Percentiles rank a stretch among this genome's conserved stretches.
Conservation (phyloP, 1,139 yeast genomes). For the Kodamaea sp. region DNA sequence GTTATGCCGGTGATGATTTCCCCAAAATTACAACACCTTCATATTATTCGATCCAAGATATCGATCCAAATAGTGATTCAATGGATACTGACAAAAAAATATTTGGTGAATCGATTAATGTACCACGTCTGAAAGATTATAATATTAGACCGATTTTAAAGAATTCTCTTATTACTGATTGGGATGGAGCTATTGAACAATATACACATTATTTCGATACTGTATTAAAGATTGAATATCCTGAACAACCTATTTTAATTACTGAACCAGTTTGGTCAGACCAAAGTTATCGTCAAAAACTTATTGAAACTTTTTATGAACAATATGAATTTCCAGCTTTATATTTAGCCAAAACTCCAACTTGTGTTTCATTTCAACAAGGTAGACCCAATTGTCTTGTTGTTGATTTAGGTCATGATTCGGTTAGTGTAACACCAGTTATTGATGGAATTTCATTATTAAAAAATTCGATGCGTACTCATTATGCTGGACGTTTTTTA, state of each 20-base stretch:
- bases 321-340: conserved; percentile 77
- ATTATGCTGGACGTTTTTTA: conserved; percentile 60
- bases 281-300: conserved; percentile 60
- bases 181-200: conserved; percentile 75
- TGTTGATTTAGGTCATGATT: conserved; percentile 88
- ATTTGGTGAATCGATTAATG: conserved; percentile 57
- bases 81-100: conserved; percentile 19
- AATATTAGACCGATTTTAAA: conserved; percentile 57
- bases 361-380: conserved; percentile 87
- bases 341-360: conserved; percentile 79
- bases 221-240: conserved; percentile 48
- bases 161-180: conserved; percentile 60
- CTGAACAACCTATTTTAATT: conserved; percentile 71
- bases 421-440: conserved; percentile 84
- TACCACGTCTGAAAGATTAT: conserved; percentile 45
- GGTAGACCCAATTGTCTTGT: conserved; percentile 93
- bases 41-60: conserved; percentile 28
- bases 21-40: conserved; percentile 80
- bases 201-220: conserved; percentile 51
- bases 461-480: conserved; percentile 66
- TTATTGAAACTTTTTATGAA: conserved; percentile 77
- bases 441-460: conserved; percentile 87
- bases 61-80: conserved; percentile 8
- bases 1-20: conserved; percentile 92
- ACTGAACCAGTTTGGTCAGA: conserved; percentile 90